These are phyloP conservation scores for Hortiboletus rubellus DNA, from an alignment of 1,284 basidiomycete genomes.

Conservation along the genomic window DNA sequence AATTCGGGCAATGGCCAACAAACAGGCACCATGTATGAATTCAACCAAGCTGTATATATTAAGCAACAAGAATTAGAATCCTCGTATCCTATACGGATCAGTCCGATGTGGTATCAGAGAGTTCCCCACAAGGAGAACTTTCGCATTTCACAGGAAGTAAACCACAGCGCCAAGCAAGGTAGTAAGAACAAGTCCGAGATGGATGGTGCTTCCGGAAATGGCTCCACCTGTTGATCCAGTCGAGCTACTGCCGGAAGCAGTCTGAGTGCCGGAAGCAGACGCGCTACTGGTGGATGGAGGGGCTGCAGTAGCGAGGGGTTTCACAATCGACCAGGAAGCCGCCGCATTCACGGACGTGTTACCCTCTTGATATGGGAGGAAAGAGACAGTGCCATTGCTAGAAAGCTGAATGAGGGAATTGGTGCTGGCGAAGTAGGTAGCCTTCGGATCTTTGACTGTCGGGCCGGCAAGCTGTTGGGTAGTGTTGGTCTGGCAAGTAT, in stretches of 20 bases:
- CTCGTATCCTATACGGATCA: background rate
- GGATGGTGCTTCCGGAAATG: constrained; percentile 5
- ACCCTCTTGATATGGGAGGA: constrained; percentile 59
- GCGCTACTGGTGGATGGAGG: constrained; percentile 28
- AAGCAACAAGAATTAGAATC: constrained; percentile 1
- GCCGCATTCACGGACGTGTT: constrained; percentile 45
- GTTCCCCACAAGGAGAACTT: too few species aligned
- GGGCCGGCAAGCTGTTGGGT: constrained; percentile 75
- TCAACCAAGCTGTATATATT: background rate
- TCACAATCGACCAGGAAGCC: constrained; percentile 52
- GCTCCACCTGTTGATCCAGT: constrained; percentile 16
- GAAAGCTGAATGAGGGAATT: constrained; percentile 76
- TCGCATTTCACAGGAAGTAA: constrained; percentile 15
- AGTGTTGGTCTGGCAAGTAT: constrained; percentile 58
- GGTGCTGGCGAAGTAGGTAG: constrained; percentile 73
- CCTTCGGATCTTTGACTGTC: constrained; percentile 59
- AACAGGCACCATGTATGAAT: background rate
- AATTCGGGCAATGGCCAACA: background rate
- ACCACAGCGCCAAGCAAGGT: constrained; percentile 19
- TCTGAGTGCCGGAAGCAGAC: constrained; percentile 21
- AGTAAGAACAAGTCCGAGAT: constrained; percentile 15
- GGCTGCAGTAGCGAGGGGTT: constrained; percentile 36
- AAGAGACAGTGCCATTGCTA: constrained; percentile 65
- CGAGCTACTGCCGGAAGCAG: constrained; percentile 16
- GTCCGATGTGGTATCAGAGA: constrained; percentile 8